These are phyloP conservation scores for Hygrocybe coccinea DNA, from an alignment of 768 basidiomycete genomes.

Conservation along the genomic window DNA sequence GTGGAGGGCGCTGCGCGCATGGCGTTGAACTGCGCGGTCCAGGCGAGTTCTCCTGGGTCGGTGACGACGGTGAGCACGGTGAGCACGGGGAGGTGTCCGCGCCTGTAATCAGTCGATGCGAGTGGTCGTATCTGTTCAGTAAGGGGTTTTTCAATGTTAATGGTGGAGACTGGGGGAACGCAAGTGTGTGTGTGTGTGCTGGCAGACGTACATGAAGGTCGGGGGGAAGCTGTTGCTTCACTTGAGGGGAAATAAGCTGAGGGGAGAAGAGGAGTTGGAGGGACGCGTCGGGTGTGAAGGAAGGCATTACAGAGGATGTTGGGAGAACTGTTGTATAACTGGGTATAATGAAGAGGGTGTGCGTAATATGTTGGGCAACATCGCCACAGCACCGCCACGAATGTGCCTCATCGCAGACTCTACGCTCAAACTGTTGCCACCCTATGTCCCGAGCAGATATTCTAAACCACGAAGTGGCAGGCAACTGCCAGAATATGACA, in stretches of 20 bases:
- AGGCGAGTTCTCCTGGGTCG: constrained; percentile 56
- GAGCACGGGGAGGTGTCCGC: constrained; percentile 83
- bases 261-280: constrained; percentile 79
- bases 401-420: no score
- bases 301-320: not conserved
- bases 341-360: no score
- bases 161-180: constrained; percentile 29
- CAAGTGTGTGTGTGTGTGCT: constrained; percentile 82
- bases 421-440: no score
- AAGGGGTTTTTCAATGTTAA: not conserved
- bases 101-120: constrained; percentile 73
- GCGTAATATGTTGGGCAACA: no score
- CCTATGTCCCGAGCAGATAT: no score
- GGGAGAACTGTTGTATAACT: no score
- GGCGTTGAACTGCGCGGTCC: constrained; percentile 62
- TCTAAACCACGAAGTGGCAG: no score
- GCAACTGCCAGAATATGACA: no score
- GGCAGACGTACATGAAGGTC: constrained; percentile 55
- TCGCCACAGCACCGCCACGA: no score
- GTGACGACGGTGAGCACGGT: constrained; percentile 73
- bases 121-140: constrained; percentile 91
- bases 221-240: constrained; percentile 53
- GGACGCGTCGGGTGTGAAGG: constrained; percentile 54
- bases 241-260: constrained; percentile 62
- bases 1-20: constrained; percentile 52